Conservation (phyloP, 371 early-diverging fungal species). For the Phascolomyces articulosus region DNA sequence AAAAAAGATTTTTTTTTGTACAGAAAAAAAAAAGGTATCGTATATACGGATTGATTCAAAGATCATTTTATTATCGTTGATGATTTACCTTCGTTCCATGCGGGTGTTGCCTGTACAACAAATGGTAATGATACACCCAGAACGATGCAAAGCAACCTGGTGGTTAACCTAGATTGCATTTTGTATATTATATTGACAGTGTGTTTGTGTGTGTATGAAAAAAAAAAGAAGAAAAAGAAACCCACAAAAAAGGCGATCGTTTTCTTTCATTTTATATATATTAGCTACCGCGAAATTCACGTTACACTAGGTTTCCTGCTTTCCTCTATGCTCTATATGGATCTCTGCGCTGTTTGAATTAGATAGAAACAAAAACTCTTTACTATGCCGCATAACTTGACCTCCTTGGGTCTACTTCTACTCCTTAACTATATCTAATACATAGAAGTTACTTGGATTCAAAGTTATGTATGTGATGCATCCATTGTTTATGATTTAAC, state of each 20-base stretch:
- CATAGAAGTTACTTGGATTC: no score
- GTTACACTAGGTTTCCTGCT: not conserved
- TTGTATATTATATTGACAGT: not conserved
- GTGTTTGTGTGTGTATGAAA: not conserved
- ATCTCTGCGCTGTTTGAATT: conserved; percentile 1
- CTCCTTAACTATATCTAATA: no score
- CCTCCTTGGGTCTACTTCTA: no score
- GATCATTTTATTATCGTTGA: not conserved
- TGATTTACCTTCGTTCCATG: conserved; percentile 7
- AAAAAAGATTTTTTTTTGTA: not conserved
- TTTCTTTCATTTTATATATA: not conserved
- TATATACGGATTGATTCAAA: no score
- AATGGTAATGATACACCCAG: not conserved
- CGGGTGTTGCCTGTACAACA: not conserved
- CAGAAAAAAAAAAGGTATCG: not conserved
- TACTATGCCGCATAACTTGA: no score
- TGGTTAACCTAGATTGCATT: not conserved
- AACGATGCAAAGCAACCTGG: not conserved
- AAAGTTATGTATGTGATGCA: no score
- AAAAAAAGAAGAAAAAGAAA: not conserved
- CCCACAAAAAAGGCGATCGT: not conserved
- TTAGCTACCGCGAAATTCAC: not conserved
- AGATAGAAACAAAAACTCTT: not conserved
- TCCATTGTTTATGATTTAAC: not conserved
- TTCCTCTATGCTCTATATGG: not conserved